Evolutionary conservation across 1,284 basidiomycete genomes (phyloP).

Genomic region (Puccinia brachypodii): DNA sequence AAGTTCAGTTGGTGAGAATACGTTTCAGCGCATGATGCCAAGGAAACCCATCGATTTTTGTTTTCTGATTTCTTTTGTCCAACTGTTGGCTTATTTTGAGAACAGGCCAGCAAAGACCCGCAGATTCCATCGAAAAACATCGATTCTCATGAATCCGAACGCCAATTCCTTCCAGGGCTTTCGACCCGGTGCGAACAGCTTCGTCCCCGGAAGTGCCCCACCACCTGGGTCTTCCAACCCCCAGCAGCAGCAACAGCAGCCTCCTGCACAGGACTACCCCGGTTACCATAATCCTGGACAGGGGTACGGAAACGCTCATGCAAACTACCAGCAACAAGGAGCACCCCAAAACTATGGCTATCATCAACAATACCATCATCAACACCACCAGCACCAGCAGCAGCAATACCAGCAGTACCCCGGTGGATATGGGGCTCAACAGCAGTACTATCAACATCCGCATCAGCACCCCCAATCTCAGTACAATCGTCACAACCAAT

Average conservation of each 20-base stretch:
- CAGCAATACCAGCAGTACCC: conserved; percentile 37
- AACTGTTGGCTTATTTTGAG: neutral
- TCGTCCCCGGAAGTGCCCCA: conserved; percentile 31
- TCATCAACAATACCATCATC: conserved; percentile 39
- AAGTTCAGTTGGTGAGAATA: neutral
- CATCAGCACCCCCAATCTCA: conserved; percentile 8
- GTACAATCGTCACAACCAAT: conserved; percentile 7
- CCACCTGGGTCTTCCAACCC: neutral
- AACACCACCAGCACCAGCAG: conserved; percentile 32
- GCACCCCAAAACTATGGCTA: conserved; percentile 21
- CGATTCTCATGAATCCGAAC: conserved; percentile 45
- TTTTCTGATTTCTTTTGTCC: neutral
- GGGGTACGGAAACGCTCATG: conserved; percentile 11
- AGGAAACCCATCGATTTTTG: neutral
- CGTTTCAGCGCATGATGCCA: neutral
- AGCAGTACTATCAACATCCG: conserved; percentile 34
- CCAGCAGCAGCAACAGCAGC: neutral
- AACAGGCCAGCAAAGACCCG: neutral
- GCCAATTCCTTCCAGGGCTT: conserved; percentile 47
- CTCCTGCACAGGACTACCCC: conserved; percentile 8
- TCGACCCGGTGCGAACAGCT: conserved; percentile 31
- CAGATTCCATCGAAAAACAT: too few relatives aligned
- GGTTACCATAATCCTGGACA: conserved; percentile 19
- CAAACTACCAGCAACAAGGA: conserved; percentile 32
- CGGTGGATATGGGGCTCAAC: conserved; percentile 2